Percentiles rank a stretch among this genome's conserved stretches.
These are phyloP conservation scores for Acorus gramineus DNA, from an alignment of 106 monocot species.

Conservation along the genomic window DNA sequence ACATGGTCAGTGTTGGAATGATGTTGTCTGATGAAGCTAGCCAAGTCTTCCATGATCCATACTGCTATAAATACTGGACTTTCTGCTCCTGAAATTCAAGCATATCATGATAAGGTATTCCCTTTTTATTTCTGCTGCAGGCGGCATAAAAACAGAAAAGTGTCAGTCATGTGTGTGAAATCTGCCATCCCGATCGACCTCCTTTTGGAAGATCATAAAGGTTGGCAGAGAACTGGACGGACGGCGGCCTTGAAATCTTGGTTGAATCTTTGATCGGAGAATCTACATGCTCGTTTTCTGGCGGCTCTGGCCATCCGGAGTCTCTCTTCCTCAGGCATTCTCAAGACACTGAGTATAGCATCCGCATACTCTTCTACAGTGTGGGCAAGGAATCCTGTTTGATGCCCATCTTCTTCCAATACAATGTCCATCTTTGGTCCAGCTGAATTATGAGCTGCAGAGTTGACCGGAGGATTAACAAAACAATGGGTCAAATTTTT, in stretches of 20 bases:
- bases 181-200: too few species aligned
- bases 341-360: conserved; percentile 60
- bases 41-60: too few species aligned
- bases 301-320: conserved; percentile 57
- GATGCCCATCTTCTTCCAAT: conserved; percentile 52
- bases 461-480: background rate
- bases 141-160: too few species aligned
- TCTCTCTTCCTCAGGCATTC: conserved; percentile 71
- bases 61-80: too few species aligned
- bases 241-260: conserved; percentile 61
- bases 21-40: too few species aligned
- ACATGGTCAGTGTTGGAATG: too few species aligned
- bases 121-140: too few species aligned
- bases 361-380: conserved; percentile 64
- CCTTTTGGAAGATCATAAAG: too few species aligned
- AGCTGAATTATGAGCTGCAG: conserved; percentile 77
- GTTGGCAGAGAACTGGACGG: conserved; percentile 17
- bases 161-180: too few species aligned
- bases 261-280: conserved; percentile 59
- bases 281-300: conserved; percentile 57
- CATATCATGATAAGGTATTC: too few species aligned
- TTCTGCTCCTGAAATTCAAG: too few species aligned
- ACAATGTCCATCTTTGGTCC: conserved; percentile 92
- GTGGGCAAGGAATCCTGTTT: conserved; percentile 71
- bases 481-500: background rate